Evolutionary conservation across 768 basidiomycete species (phyloP), one percentile per base, ranked within the genome.

Genomic region (Hypholoma fasciculare): DNA sequence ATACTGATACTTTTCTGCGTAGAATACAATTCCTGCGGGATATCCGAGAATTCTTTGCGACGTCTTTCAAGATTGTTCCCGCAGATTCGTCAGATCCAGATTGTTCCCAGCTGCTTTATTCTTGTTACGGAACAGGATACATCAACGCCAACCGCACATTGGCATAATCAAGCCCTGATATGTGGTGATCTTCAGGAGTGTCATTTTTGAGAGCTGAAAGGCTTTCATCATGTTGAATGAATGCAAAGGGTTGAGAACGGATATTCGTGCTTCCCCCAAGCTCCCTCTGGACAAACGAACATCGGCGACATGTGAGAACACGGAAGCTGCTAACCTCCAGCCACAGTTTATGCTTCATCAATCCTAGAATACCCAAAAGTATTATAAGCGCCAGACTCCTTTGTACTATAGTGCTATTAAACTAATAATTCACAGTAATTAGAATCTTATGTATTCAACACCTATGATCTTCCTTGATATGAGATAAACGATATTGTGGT

Each of bases 1-100:
- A n/a, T 34, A 39, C 52, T 52, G 54, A 65, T 36, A 44, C 40
- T 40, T 42, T 55, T 14, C 20, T 49, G 40, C 58, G 1, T 66
- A 98, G 96, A n/a, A 84, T 96, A 47, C 94, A 97, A 76, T 94
- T 96, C 66, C 74, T 98, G 20, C 81, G 90, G 27, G 96, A 98
- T 64, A 74, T 95, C 43, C 83, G 84, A 61, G 74, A 80, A 17
- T 90, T 90, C 68, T 96, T 97, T 63, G 93, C 94, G 26, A 94
- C 91, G 0, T 89, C 92, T 13, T 98, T 98, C 85, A 98, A 97
- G 73, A 89, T 97, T 55, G 81, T 82, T 14, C 76, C 86, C 2
- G 83, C 80, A 52, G 84, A 88, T 51, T 75, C 78, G 1, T 74
- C 79, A 16, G 77, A 85, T 59, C 69, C 76, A 17, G 74, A 80